These are phyloP conservation scores for Candida pseudoviswanathii DNA, from an alignment of 1,139 yeast species.

Conservation along the genomic window DNA sequence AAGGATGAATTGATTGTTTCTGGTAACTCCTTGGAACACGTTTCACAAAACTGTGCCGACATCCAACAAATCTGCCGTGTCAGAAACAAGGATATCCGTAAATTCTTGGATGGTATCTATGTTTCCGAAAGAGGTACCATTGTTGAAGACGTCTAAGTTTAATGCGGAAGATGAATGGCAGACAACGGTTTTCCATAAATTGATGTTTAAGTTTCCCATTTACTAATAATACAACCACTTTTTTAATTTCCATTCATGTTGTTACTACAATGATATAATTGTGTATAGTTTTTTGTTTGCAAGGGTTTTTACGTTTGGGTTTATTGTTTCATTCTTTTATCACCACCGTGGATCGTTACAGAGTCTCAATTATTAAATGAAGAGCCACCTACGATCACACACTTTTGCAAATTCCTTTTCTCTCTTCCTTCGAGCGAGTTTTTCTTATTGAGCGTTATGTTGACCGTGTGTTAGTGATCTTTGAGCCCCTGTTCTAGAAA, in stretches of 20 bases:
- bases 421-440: not conserved
- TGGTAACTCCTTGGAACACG: conserved; percentile 98
- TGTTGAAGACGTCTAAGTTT: conserved; percentile 58
- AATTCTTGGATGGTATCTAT: conserved; percentile 99
- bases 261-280: conserved; percentile 15
- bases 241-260: conserved; percentile 6
- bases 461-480: not conserved
- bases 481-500: not conserved
- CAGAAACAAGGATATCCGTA: conserved; percentile 99
- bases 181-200: not conserved
- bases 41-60: conserved; percentile 98
- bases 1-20: conserved; percentile 92
- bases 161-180: not conserved
- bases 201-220: conserved; percentile 1
- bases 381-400: conserved; percentile 67
- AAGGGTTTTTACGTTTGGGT: conserved; percentile 7
- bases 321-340: conserved; percentile 16
- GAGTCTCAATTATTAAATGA: conserved; percentile 45
- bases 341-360: conserved; percentile 47
- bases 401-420: not conserved
- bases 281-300: conserved; percentile 7
- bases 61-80: conserved; percentile 98
- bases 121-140: conserved; percentile 95
- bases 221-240: conserved; percentile 10
- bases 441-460: not conserved